A percentile compares a stretch with the other conserved stretches of the same genome.
Conservation (phyloP, 768 basidiomycete species). For the Amanita thiersii region DNA sequence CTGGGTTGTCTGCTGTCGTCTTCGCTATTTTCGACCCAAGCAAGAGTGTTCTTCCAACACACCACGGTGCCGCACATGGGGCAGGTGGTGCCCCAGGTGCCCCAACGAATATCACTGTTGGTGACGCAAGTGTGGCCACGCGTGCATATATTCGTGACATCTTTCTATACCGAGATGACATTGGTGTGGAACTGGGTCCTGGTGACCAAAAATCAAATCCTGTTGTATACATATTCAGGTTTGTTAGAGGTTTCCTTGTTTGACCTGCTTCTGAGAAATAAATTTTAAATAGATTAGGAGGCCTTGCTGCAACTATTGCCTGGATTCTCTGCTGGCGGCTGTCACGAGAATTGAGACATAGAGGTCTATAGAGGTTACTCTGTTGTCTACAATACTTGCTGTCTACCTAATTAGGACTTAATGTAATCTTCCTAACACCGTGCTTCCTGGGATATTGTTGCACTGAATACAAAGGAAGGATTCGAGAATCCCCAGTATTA, state of each 20-base stretch:
- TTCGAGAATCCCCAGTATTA: too few species aligned
- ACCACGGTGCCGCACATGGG: constrained; percentile 15
- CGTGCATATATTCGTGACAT: constrained; percentile 1
- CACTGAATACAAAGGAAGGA: too few species aligned
- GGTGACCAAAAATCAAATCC: constrained; percentile 44
- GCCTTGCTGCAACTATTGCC: constrained; percentile 20
- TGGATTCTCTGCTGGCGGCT: constrained; percentile 22
- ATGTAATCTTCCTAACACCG: too few species aligned
- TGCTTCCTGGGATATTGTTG: too few species aligned
- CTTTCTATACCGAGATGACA: constrained; percentile 11
- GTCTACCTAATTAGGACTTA: not conserved
- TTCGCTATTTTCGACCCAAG: constrained; percentile 79
- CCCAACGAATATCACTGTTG: constrained; percentile 9
- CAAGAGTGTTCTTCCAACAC: constrained; percentile 32
- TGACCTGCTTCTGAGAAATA: not conserved
- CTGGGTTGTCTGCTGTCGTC: constrained; percentile 75
- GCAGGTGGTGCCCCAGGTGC: not conserved
- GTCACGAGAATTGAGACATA: constrained; percentile 19
- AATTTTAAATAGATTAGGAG: constrained; percentile 36
- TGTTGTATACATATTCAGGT: constrained; percentile 80
- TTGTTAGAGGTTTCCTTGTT: constrained; percentile 17
- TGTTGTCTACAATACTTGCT: not conserved
- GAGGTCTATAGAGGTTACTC: constrained; percentile 12
- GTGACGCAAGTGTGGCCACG: not conserved
- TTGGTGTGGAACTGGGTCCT: constrained; percentile 18